A percentile compares a stretch with the other conserved stretches of the same genome.
Conservation (phyloP, 345 rosid genomes). For the Sisymbrium altissimum region DNA sequence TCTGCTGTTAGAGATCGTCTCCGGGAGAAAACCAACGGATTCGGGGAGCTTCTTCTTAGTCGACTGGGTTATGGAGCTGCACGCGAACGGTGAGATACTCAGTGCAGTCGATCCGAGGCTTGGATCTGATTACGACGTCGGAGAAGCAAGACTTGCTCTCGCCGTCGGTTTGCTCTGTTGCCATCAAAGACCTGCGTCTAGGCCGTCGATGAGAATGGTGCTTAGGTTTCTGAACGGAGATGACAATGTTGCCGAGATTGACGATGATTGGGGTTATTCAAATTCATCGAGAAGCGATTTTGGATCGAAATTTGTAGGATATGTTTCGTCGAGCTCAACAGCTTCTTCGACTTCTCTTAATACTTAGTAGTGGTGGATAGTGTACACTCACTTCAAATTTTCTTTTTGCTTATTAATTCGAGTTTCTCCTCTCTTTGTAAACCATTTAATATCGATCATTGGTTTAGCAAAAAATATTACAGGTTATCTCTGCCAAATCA, state of each 20-base stretch:
- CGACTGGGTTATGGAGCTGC: conserved; percentile 32
- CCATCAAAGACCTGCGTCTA: conserved; percentile 35
- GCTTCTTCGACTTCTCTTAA: conserved; percentile 26
- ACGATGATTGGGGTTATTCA: conserved; percentile 20
- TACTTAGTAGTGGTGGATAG: neutral
- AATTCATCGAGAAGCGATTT: conserved; percentile 18
- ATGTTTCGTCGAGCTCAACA: conserved; percentile 24
- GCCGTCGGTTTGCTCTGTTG: conserved; percentile 53
- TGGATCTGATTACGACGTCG: conserved; percentile 23
- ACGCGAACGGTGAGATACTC: conserved; percentile 28
- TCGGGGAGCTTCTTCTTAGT: conserved; percentile 27
- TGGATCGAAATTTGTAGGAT: conserved; percentile 22
- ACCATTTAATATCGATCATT: too few species aligned
- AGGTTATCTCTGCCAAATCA: too few species aligned
- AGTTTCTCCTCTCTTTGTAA: too few species aligned
- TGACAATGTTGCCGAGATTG: conserved; percentile 36
- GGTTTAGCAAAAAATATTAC: too few species aligned
- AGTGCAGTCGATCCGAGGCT: conserved; percentile 47
- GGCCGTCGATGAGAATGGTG: conserved; percentile 64
- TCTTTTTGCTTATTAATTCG: neutral
- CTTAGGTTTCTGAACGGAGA: conserved; percentile 51
- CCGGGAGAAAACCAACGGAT: conserved; percentile 31
- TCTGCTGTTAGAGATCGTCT: conserved; percentile 28
- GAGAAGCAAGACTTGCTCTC: conserved; percentile 49
- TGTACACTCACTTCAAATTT: neutral